Percentiles rank a stretch among this genome's conserved stretches.
phyloP scores from a whole-genome alignment of 2,329 filamentous ascomycete genomes.

The Diaporthe citriasiana region DNA sequence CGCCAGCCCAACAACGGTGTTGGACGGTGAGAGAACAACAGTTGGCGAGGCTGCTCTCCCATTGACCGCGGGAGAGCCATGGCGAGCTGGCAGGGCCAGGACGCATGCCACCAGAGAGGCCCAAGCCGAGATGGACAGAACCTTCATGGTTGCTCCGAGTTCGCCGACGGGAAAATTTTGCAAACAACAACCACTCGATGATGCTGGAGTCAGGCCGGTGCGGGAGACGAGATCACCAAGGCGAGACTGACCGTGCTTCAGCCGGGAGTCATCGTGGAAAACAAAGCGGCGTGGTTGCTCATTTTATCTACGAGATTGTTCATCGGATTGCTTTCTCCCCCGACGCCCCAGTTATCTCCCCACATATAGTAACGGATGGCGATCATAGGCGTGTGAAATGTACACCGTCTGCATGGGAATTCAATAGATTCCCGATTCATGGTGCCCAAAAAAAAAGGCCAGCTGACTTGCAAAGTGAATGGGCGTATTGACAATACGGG shows the following conservation, averaged over 20 bases:
- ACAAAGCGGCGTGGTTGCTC: neutral
- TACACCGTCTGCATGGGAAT: constrained; percentile 11
- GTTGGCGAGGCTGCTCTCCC: constrained; percentile 54
- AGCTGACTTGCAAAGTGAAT: constrained; percentile 23
- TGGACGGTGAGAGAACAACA: constrained; percentile 66
- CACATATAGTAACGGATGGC: neutral
- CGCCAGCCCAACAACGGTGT: constrained; percentile 67
- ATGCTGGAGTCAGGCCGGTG: constrained; percentile 9
- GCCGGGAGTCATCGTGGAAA: neutral
- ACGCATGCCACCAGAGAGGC: constrained; percentile 11
- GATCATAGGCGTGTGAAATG: neutral
- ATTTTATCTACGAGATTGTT: constrained; percentile 17
- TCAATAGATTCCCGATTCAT: constrained; percentile 16
- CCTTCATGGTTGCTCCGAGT: constrained; percentile 27
- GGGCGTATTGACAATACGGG: constrained; percentile 17
- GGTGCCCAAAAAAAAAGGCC: constrained; percentile 13
- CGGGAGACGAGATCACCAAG: neutral
- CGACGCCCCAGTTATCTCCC: neutral
- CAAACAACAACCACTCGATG: neutral
- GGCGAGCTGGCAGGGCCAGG: constrained; percentile 34
- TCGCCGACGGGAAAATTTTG: neutral
- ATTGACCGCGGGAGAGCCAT: constrained; percentile 26
- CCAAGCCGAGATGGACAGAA: neutral
- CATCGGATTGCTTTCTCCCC: neutral
- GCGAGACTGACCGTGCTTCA: neutral